Evolutionary conservation across 805 yeast species (phyloP), one percentile per base, ranked within the genome.

Genomic region (Scheffersomyces coipomensis): DNA sequence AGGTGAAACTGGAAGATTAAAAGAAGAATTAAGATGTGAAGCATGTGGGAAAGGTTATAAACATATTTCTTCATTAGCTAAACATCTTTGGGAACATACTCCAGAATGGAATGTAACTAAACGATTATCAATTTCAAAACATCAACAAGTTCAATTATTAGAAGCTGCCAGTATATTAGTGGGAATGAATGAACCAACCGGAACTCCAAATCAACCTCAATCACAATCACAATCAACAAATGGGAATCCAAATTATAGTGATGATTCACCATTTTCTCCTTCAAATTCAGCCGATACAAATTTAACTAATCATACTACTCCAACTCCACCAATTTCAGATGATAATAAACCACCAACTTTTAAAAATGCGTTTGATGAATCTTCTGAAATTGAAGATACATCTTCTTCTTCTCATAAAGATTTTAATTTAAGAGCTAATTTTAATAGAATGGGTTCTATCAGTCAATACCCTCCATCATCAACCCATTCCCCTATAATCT

Each of bases 31-130:
- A 46, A 82, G 82, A 53, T 88, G 96, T 66, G 95, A 88, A 60
- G 88, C 93, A 3, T 88, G 96, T 53, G 96, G 96, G 3, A 88
- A 88, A 60, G 95, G 93, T 17, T 88, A 88, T 58, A 88, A 87
- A 58, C 96, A 88, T 64, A 84, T 88, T 5, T 81, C 89, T 1
- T 83, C 90, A n/a, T 71, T 87, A 43, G 93, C 95, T 2, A 87
- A 87, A 60, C 95, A 87, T 63, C 64, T 88, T 29, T 88, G 96
- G 96, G 96, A 88, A 56, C 96, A 88, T 59, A 88, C 96, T 0
- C 95, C 96, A 0, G 96, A 88, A 56, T 88, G 96, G 96, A 85
- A 81, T 52, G 83, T 83, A 58, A 88, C 96, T 3, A 83, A 86
- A 49, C 85, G 85, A 57, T 67, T 88, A 38, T 68, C 84, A 26